A percentile compares a stretch with the other conserved stretches of the same genome.
Evolutionary conservation across 306 rosid species (phyloP).

Genomic region (Vicia villosa): DNA sequence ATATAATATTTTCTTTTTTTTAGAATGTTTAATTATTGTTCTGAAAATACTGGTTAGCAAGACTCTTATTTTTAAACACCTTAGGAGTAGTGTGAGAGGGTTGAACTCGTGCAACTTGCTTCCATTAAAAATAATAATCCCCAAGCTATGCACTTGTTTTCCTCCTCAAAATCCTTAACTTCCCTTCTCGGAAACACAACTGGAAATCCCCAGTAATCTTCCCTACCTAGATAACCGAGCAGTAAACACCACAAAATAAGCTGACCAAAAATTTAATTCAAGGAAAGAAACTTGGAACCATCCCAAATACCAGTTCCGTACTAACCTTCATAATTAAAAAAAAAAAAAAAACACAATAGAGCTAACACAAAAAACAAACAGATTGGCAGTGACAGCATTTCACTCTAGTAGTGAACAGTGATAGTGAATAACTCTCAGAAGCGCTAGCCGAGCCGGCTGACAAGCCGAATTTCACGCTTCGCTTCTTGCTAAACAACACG

Average conservation of each 20-base stretch:
- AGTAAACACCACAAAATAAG: background rate
- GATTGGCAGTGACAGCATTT: background rate
- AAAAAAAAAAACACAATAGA: background rate
- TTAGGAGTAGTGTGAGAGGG: no score
- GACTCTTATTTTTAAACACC: no score
- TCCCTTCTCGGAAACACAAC: background rate
- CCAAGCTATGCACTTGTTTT: background rate
- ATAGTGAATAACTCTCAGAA: background rate
- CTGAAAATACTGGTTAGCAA: no score
- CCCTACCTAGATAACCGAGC: slow-evolving; percentile 9
- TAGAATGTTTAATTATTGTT: no score
- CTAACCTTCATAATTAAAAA: background rate
- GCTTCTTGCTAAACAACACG: slow-evolving; percentile 47
- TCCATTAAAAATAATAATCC: background rate
- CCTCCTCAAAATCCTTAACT: background rate
- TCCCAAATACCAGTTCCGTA: background rate
- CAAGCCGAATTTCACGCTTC: slow-evolving; percentile 65
- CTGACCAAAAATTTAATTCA: background rate
- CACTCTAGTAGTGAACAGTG: background rate
- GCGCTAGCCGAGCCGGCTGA: slow-evolving; percentile 69
- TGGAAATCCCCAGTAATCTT: slow-evolving; percentile 29
- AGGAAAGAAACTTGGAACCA: slow-evolving; percentile 11
- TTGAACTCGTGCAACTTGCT: no score
- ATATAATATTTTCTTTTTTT: no score
- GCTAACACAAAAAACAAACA: slow-evolving; percentile 1